Percentiles rank a stretch among this genome's conserved stretches.
Conservation (phyloP, 305 asterid genomes). For the Solanum chacoense region DNA sequence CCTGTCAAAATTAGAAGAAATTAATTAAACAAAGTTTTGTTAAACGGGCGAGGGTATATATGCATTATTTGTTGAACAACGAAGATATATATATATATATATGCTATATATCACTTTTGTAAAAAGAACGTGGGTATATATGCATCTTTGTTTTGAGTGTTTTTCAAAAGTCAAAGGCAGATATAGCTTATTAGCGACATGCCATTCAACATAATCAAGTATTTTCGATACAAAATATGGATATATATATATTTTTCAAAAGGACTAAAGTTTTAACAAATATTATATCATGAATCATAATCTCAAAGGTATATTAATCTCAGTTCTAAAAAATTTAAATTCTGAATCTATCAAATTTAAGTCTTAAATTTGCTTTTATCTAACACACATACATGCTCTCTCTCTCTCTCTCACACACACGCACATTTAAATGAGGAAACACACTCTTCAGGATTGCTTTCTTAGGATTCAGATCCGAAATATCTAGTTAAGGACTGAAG, state of each 20-base stretch:
- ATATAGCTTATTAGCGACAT: background rate
- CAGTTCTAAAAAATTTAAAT: background rate
- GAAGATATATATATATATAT: background rate
- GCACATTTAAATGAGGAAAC: background rate
- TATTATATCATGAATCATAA: background rate
- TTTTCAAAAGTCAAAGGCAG: background rate
- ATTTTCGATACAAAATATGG: background rate
- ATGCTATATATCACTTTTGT: background rate
- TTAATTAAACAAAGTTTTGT: background rate
- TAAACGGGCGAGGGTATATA: background rate
- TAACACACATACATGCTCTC: background rate
- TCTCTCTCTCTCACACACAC: background rate
- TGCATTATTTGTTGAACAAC: background rate
- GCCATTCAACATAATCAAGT: background rate
- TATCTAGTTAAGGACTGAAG: background rate
- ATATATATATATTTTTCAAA: background rate
- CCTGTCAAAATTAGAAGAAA: constrained; percentile 12
- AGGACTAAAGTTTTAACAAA: background rate
- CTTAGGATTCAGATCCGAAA: background rate
- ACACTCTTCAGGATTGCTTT: background rate
- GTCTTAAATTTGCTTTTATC: background rate
- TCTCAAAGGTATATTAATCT: background rate
- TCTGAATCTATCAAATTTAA: background rate
- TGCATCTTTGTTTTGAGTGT: background rate
- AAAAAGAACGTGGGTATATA: too few species aligned